These are phyloP conservation scores for Amylostereum areolatum DNA, from an alignment of 1,284 basidiomycete genomes.

Conservation along the genomic window DNA sequence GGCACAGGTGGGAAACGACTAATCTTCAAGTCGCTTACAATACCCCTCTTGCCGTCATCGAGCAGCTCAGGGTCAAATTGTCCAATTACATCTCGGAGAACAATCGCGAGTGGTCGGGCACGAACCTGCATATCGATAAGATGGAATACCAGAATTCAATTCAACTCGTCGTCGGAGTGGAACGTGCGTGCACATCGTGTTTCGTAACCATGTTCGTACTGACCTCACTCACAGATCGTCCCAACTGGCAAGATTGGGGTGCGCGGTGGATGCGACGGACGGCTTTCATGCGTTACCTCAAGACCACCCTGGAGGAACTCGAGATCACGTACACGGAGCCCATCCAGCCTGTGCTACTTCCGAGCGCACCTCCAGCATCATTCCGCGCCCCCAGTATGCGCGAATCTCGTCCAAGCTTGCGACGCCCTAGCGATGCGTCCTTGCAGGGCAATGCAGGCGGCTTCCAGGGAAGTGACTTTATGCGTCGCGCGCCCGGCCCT, in stretches of 20 bases:
- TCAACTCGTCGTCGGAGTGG: conserved; percentile 62
- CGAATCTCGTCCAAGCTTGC: conserved; percentile 1
- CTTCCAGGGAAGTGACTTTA: conserved; percentile 16
- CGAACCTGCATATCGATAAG: conserved; percentile 60
- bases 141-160: conserved; percentile 76
- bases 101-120: conserved; percentile 68
- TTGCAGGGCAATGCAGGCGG: conserved; percentile 19
- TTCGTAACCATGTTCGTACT: background rate
- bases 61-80: conserved; percentile 57
- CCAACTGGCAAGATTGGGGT: conserved; percentile 88
- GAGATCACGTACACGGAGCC: conserved; percentile 67
- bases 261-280: conserved; percentile 69
- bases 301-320: conserved; percentile 63
- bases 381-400: conserved; percentile 12
- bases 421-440: conserved; percentile 10
- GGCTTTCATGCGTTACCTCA: conserved; percentile 67
- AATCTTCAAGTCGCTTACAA: conserved; percentile 57
- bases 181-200: conserved; percentile 49
- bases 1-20: conserved; percentile 70
- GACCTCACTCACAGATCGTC: conserved; percentile 43
- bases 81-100: conserved; percentile 60
- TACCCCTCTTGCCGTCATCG: conserved; percentile 63
- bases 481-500: conserved; percentile 14
- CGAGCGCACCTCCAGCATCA: conserved; percentile 19
- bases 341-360: conserved; percentile 62